phyloP scores from a whole-genome alignment of 2,329 filamentous ascomycete genomes.

The Xylariaceae sp. region DNA sequence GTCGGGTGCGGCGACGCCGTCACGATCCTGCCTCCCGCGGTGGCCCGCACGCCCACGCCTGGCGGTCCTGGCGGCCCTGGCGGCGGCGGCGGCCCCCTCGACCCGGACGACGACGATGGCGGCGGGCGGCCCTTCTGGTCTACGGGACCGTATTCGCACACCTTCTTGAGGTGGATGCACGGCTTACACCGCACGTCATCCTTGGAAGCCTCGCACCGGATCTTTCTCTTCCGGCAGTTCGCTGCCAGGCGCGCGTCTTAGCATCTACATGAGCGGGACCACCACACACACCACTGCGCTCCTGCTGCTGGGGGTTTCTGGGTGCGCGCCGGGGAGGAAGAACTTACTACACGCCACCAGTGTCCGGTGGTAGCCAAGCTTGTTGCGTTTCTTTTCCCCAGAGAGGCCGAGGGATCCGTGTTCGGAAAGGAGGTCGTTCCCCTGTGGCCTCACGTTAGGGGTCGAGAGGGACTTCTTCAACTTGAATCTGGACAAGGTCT shows the following conservation, averaged over 20 bases:
- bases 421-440: constrained; percentile 28
- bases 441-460: constrained; percentile 37
- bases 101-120: constrained; percentile 6
- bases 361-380: constrained; percentile 89
- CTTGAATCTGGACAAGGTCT: constrained; percentile 31
- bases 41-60: constrained; percentile 26
- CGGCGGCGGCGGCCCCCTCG: constrained; percentile 5
- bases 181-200: constrained; percentile 78
- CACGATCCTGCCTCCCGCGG: constrained; percentile 30
- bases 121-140: constrained; percentile 59
- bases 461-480: constrained; percentile 44
- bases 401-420: constrained; percentile 27
- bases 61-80: constrained; percentile 19
- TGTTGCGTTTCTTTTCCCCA: constrained; percentile 65
- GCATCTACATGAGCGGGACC: too few relatives aligned
- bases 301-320: too few relatives aligned
- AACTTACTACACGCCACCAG: constrained; percentile 91
- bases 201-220: constrained; percentile 73
- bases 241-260: constrained; percentile 40
- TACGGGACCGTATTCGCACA: constrained; percentile 87
- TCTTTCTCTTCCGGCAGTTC: constrained; percentile 88
- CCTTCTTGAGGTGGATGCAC: constrained; percentile 89
- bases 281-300: too few relatives aligned
- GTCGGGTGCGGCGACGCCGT: constrained; percentile 44
- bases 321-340: not conserved